Conservation (phyloP, 2,329 filamentous ascomycete genomes). For the Fusarium buxicola region DNA sequence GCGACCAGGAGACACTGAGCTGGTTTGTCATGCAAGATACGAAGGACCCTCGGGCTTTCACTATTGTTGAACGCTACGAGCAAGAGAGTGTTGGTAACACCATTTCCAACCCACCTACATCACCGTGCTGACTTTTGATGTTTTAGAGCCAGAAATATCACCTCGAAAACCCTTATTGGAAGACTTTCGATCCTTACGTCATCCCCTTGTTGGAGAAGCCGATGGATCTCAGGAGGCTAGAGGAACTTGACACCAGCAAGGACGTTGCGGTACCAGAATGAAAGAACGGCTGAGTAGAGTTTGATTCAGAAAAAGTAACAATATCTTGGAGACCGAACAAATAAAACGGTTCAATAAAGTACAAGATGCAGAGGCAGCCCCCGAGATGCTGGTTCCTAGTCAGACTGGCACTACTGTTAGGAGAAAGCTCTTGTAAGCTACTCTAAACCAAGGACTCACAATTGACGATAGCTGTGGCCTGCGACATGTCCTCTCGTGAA, state of each 20-base stretch:
- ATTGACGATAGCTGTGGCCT: neutral
- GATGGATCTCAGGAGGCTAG: constrained; percentile 76
- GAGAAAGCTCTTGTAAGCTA: too few species aligned
- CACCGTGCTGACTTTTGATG: constrained; percentile 7
- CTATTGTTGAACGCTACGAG: constrained; percentile 79
- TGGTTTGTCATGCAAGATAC: constrained; percentile 85
- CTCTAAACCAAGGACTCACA: too few species aligned
- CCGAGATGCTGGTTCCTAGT: too few species aligned
- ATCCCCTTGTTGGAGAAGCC: constrained; percentile 73
- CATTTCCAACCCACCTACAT: neutral
- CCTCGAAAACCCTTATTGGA: constrained; percentile 77
- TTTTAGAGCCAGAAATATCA: constrained; percentile 69
- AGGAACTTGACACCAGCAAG: constrained; percentile 72
- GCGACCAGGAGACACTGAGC: constrained; percentile 76
- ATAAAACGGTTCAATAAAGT: too few species aligned
- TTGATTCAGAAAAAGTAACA: neutral
- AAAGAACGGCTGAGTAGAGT: neutral
- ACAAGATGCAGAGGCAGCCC: too few species aligned
- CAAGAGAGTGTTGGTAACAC: constrained; percentile 67
- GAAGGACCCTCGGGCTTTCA: constrained; percentile 75
- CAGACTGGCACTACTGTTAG: too few species aligned
- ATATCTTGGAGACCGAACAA: too few species aligned
- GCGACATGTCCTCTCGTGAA: neutral
- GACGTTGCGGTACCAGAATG: constrained; percentile 56
- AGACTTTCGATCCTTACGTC: constrained; percentile 81